Conservation (phyloP, 208 protist genomes). For the Angomonas desouzai region DNA sequence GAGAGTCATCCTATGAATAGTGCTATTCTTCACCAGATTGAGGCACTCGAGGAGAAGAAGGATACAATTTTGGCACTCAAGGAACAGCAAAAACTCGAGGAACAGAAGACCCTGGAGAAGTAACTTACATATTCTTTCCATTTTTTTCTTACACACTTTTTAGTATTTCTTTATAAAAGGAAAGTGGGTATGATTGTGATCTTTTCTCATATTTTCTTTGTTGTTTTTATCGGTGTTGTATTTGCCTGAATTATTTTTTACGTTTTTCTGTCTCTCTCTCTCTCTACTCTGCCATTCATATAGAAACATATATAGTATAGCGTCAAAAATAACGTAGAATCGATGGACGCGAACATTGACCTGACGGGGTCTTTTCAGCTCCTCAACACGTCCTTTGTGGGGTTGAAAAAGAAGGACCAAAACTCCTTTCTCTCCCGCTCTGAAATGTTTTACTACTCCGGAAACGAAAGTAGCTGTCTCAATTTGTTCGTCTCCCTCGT, state of each 20-base stretch:
- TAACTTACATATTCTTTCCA: too few species aligned
- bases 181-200: too few species aligned
- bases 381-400: slow-evolving; percentile 37
- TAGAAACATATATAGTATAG: background rate
- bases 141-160: slow-evolving; percentile 1
- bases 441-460: slow-evolving; percentile 57
- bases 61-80: slow-evolving; percentile 32
- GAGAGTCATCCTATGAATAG: slow-evolving; percentile 77
- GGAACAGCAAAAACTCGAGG: background rate
- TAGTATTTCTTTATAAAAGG: slow-evolving; percentile 11
- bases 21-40: slow-evolving; percentile 40
- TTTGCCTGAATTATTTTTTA: too few species aligned
- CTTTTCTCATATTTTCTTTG: too few species aligned
- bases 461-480: slow-evolving; percentile 45
- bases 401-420: slow-evolving; percentile 29
- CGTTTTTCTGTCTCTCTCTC: background rate
- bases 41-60: slow-evolving; percentile 37
- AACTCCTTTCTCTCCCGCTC: slow-evolving; percentile 28
- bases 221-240: background rate
- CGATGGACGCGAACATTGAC: slow-evolving; percentile 25
- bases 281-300: background rate
- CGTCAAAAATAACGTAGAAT: background rate
- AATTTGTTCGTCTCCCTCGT: slow-evolving; percentile 47
- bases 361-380: slow-evolving; percentile 22
- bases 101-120: slow-evolving; percentile 11